Base-by-base conservation (phyloP, 306 rosid genomes). In the Quercus ilex region DNA sequence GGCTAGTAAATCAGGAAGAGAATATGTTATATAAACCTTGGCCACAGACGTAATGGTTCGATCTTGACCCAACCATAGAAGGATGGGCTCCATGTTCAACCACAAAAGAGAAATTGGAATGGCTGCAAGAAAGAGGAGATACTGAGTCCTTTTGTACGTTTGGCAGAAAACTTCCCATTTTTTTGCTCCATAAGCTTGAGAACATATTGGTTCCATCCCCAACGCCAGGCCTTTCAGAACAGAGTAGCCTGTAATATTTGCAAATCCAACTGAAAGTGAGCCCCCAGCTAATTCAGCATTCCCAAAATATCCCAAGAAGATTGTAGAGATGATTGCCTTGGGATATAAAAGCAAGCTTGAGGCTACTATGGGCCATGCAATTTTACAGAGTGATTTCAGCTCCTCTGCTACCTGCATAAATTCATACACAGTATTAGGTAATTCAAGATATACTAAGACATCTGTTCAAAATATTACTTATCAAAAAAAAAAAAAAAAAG, bases 251-350 rank as follows among this genome's bases (percentile, higher is more conserved):
- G 71, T 67, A 33, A 67, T 67, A 67, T 67, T 67, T 4, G 71
- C 71, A 67, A 67, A 67, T 67, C 71, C 71, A 33, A 67, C 35
- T 67, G 71, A 67, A 35, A 67, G 71, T 3, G 51, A 67, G 14
- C 25, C 71, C 71, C 71, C 71, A 7, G 71, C 71, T 31, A 67
- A 67, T 46, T 33, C 71, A 67, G 49, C 19, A 12, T 33, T 8
- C 71, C 71, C 71, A 67, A 67, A 51, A 67, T 67, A 46, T 67
- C 71, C 71, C 71, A 67, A 67, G 51, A 67, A 67, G 49, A 67
- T 9, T 46, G n/a, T 18, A 8, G 71, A 67, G 71, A 67, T 19
- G 49, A 65, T 33, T 15, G 49, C 8, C 71, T 67, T 67, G 71
- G 49, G 33, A 46, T 33, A 67, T 67, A 67, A 31, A 67, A 67